Conservation (phyloP, 768 basidiomycete genomes). For the Gloeopeniophorella convolvens region DNA sequence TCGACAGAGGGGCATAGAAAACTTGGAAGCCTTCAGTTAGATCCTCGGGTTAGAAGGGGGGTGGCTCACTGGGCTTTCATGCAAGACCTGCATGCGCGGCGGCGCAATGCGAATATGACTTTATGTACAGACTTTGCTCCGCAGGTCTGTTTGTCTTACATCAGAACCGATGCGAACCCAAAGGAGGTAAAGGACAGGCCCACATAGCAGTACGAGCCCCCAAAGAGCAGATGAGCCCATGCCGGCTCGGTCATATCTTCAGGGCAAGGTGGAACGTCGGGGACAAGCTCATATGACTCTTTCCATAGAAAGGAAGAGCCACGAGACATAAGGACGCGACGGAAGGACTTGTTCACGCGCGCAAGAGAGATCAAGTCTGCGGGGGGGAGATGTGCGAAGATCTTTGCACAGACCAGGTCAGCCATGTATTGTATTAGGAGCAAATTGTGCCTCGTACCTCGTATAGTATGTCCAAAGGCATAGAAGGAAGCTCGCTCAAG, state of each 20-base stretch:
- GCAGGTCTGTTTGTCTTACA: slow-evolving; percentile 1
- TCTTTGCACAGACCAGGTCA: slow-evolving; percentile 18
- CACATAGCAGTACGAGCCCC: slow-evolving; percentile 15
- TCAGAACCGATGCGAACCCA: no score
- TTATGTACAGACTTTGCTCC: slow-evolving; percentile 12
- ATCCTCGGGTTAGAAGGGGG: neutral
- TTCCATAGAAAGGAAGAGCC: slow-evolving; percentile 26
- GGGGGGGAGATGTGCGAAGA: slow-evolving; percentile 27
- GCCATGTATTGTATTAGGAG: neutral
- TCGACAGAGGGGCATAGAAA: no score
- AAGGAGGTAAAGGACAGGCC: neutral
- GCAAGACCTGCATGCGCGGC: slow-evolving; percentile 17
- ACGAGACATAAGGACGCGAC: slow-evolving; percentile 23
- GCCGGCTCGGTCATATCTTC: slow-evolving; percentile 10
- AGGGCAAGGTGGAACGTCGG: slow-evolving; percentile 6
- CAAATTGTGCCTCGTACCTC: slow-evolving; percentile 21
- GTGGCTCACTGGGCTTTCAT: slow-evolving; percentile 2
- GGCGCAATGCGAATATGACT: slow-evolving; percentile 11
- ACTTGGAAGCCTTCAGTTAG: neutral
- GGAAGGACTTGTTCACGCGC: slow-evolving; percentile 27
- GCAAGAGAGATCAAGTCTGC: slow-evolving; percentile 28
- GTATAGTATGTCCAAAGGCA: slow-evolving; percentile 28
- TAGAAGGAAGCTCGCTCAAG: slow-evolving; percentile 14
- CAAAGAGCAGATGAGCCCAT: slow-evolving; percentile 14
- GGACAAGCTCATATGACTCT: neutral